Conservation (phyloP, 345 rosid species). For the Syzygium jambos region DNA sequence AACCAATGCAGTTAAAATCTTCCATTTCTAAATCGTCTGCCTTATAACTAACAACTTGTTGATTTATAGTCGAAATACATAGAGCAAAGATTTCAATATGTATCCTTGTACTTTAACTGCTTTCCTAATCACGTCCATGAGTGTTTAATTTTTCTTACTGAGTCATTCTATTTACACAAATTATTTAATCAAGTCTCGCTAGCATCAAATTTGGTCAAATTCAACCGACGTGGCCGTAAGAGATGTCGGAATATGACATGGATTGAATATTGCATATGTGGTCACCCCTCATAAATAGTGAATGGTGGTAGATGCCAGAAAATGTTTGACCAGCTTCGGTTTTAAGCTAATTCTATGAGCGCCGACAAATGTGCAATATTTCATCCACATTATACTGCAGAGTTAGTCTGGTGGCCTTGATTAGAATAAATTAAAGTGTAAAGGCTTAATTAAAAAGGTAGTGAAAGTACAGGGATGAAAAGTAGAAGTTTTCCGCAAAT, state of each 20-base stretch:
- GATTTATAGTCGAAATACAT: neutral
- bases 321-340: neutral
- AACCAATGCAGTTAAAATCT: neutral
- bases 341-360: neutral
- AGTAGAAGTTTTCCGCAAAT: too few species aligned
- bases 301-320: too few species aligned
- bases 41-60: neutral
- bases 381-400: neutral
- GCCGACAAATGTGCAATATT: neutral
- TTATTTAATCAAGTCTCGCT: neutral
- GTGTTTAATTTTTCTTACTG: neutral
- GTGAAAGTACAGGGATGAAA: neutral
- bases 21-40: neutral
- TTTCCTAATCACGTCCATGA: neutral
- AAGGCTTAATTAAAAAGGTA: neutral
- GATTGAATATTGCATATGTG: too few species aligned
- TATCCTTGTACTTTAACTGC: neutral
- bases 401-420: fast-evolving
- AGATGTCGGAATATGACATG: neutral
- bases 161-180: neutral
- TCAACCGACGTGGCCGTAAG: fast-evolving
- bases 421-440: too few species aligned
- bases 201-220: fast-evolving
- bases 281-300: too few species aligned
- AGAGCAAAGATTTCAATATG: too few species aligned